Conservation (phyloP, 768 basidiomycete species). For the Brasilioporus rufonigricans region DNA sequence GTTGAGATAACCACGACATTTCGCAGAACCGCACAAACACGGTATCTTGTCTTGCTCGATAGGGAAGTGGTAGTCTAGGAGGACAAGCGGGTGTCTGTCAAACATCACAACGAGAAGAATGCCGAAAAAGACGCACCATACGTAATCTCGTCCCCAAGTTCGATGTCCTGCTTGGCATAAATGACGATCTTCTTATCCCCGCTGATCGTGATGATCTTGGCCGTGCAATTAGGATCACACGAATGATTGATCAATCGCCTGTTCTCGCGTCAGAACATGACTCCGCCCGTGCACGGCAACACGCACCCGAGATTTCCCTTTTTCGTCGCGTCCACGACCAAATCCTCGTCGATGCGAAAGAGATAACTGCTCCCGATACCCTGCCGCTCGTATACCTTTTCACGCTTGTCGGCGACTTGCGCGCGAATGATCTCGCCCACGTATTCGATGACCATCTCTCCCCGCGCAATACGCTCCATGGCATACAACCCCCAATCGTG, state of each 20-base stretch:
- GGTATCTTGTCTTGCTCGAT: constrained; percentile 98
- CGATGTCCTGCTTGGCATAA: constrained; percentile 95
- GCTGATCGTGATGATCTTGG: constrained; percentile 88
- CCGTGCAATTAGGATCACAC: constrained; percentile 92
- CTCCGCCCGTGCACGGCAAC: constrained; percentile 1
- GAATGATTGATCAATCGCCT: constrained; percentile 99
- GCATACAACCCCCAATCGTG: constrained; percentile 99
- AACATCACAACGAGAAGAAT: background rate
- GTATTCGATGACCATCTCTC: constrained; percentile 99
- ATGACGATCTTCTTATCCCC: constrained; percentile 99
- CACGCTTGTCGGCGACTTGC: constrained; percentile 93
- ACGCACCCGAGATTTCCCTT: constrained; percentile 96
- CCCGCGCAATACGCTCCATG: constrained; percentile 89
- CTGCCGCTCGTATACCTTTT: constrained; percentile 95
- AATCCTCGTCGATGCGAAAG: constrained; percentile 96
- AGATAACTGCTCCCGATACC: constrained; percentile 98
- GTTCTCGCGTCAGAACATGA: constrained; percentile 11
- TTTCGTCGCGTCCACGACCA: constrained; percentile 98
- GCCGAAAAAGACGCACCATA: constrained; percentile 61
- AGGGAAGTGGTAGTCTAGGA: constrained; percentile 95
- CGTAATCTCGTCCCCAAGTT: constrained; percentile 96
- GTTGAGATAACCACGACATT: constrained; percentile 95
- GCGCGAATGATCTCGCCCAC: constrained; percentile 97
- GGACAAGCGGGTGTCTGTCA: background rate
- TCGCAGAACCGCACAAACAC: constrained; percentile 84